A percentile compares a stretch with the other conserved stretches of the same genome.
These are phyloP conservation scores for Amanita muscaria DNA, from an alignment of 768 basidiomycete genomes.

Conservation along the genomic window DNA sequence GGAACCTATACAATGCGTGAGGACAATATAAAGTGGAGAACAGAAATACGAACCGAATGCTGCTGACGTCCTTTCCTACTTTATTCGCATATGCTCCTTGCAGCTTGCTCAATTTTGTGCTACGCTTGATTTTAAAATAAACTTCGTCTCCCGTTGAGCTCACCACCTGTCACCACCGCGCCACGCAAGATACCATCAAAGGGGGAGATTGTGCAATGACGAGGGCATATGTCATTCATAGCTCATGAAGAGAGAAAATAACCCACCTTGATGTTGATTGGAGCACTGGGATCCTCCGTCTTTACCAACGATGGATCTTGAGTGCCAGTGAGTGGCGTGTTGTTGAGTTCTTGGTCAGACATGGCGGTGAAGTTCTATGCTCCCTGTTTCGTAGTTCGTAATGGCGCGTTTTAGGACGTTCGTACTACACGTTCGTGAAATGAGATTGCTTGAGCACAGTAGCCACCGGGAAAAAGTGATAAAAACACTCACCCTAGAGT, in stretches of 20 bases:
- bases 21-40: not conserved
- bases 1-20: constrained; percentile 44
- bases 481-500: constrained; percentile 3
- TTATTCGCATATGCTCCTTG: constrained; percentile 89
- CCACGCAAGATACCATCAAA: no score
- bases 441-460: not conserved
- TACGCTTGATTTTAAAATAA: constrained; percentile 95
- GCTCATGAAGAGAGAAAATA: not conserved
- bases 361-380: constrained; percentile 21
- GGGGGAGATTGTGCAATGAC: no score
- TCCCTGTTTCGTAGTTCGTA: not conserved
- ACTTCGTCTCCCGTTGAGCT: constrained; percentile 77
- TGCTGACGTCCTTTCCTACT: constrained; percentile 81
- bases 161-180: constrained; percentile 44
- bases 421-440: constrained; percentile 1
- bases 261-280: constrained; percentile 73
- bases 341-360: constrained; percentile 45
- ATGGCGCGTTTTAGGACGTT: not conserved
- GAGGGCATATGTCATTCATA: no score
- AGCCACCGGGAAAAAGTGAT: not conserved
- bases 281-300: constrained; percentile 46
- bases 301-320: constrained; percentile 39
- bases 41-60: constrained; percentile 64
- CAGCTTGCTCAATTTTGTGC: constrained; percentile 86
- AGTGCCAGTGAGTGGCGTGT: no score